Evolutionary conservation across 2,329 filamentous ascomycete species (phyloP).

Genomic region (Cordyceps cicadae): DNA sequence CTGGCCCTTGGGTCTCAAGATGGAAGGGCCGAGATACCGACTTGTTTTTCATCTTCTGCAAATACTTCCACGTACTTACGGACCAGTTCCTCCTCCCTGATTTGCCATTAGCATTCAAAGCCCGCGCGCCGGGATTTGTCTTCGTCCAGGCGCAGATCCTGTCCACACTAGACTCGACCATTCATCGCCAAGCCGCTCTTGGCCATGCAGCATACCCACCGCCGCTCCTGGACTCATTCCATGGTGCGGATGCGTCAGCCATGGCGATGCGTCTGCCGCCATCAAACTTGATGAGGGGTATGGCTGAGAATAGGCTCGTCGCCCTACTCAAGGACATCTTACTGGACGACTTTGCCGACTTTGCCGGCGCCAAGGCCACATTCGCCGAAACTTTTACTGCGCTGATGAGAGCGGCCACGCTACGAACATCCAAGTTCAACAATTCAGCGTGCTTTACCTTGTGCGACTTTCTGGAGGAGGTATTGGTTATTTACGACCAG

Average conservation of each 20-base stretch:
- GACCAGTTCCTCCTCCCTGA: slow-evolving; percentile 60
- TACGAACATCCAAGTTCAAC: slow-evolving; percentile 70
- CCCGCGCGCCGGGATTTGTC: slow-evolving; percentile 66
- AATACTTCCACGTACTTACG: slow-evolving; percentile 73
- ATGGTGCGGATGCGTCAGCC: slow-evolving; percentile 57
- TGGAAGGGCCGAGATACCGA: slow-evolving; percentile 87
- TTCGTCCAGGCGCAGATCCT: slow-evolving; percentile 77
- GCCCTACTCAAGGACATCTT: slow-evolving; percentile 76
- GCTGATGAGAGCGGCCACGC: slow-evolving; percentile 65
- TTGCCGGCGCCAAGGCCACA: slow-evolving; percentile 47
- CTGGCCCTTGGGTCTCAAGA: slow-evolving; percentile 72
- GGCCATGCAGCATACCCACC: slow-evolving; percentile 33
- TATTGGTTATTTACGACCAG: slow-evolving; percentile 53
- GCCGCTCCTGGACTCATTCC: slow-evolving; percentile 35
- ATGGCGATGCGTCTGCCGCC: slow-evolving; percentile 55
- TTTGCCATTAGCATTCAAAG: slow-evolving; percentile 46
- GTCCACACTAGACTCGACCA: slow-evolving; percentile 69
- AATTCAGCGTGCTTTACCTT: slow-evolving; percentile 78
- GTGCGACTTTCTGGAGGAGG: slow-evolving; percentile 86
- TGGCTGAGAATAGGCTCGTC: slow-evolving; percentile 83
- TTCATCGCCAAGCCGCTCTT: slow-evolving; percentile 62
- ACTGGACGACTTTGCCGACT: slow-evolving; percentile 34
- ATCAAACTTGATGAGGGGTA: slow-evolving; percentile 63
- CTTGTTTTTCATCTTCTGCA: slow-evolving; percentile 84
- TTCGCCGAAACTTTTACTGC: slow-evolving; percentile 70